Evolutionary conservation across 2,329 filamentous ascomycete genomes (phyloP), one percentile per base, ranked within the genome.

Genomic region (Rosellinia necatrix): DNA sequence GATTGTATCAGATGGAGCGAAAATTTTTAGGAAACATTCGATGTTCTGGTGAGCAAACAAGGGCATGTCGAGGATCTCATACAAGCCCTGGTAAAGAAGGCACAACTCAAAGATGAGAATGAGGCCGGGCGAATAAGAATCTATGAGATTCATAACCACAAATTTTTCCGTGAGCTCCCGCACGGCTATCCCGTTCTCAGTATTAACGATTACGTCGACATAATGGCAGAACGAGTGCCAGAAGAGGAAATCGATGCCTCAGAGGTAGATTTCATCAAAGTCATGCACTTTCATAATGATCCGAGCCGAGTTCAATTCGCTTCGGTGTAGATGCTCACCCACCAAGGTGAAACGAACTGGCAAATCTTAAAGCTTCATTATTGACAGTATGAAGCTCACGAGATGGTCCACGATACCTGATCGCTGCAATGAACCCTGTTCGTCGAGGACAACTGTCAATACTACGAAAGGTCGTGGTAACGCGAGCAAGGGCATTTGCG

Each of bases 201-300:
- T 64, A 85, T 97, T 50, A 93, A 91, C 57, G 94, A 99, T 43
- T 97, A 91, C 70, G 86, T 90, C 27, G 83, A 83, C 6, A 78
- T 97, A 2, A 90, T 91, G 63, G 92, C 90, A 0, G 92, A 97
- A 72, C 82, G 86, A 34, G 83, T 93, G 37, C 90, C 92, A 0
- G 84, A 91, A 49, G 87, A 91, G 44, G 88, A 89, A 63, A 73
- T 82, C 1, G 85, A 87, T 29, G 77, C 76, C 2, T 77, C 80
- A 7, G 78, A 82, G 2, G 73, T 66, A 35, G 81, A 86, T 48
- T 82, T 87, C 52, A 89, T 97, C 53, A 85, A 88, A 59, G 91
- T 89, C 25, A 94, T 93, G 74, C 94, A 97, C 72, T 99, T 94
- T 75, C 92, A 99, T 71, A 90, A 88, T 64, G 96, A 99, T 66